These are phyloP conservation scores for Lachnellula occidentalis DNA, from an alignment of 2,329 filamentous ascomycete genomes.

Conservation along the genomic window DNA sequence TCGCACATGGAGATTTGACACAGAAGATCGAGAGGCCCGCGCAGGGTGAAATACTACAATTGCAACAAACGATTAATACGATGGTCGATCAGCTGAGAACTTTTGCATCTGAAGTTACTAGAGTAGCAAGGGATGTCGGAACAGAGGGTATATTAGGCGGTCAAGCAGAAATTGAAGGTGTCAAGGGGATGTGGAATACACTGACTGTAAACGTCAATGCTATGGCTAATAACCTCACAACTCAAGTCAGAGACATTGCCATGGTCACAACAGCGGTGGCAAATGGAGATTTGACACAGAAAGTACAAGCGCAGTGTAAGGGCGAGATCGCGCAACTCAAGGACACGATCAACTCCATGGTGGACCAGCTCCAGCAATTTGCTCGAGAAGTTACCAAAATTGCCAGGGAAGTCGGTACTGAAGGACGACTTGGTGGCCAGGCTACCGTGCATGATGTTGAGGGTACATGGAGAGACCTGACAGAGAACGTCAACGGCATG, in stretches of 20 bases:
- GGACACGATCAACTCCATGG: conserved; percentile 98
- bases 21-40: conserved; percentile 80
- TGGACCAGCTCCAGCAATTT: conserved; percentile 94
- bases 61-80: conserved; percentile 83
- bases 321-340: conserved; percentile 94
- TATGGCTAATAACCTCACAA: conserved; percentile 83
- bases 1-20: conserved; percentile 75
- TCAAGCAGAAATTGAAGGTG: conserved; percentile 76
- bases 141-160: conserved; percentile 79
- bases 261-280: conserved; percentile 68
- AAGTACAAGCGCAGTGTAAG: conserved; percentile 87
- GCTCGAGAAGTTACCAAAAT: conserved; percentile 96
- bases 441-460: conserved; percentile 94
- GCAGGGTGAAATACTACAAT: conserved; percentile 73
- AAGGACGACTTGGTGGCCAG: conserved; percentile 89
- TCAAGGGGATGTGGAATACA: conserved; percentile 86
- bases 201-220: conserved; percentile 81
- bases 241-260: conserved; percentile 92
- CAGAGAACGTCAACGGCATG: conserved; percentile 96
- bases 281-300: conserved; percentile 89
- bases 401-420: conserved; percentile 91
- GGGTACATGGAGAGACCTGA: conserved; percentile 94
- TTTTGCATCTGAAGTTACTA: conserved; percentile 78
- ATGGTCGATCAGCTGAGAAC: conserved; percentile 84
- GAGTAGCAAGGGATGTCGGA: conserved; percentile 77